Evolutionary conservation across 2,329 filamentous ascomycete species (phyloP), one percentile per base, ranked within the genome.

Genomic region (Beauveria rudraprayagi): DNA sequence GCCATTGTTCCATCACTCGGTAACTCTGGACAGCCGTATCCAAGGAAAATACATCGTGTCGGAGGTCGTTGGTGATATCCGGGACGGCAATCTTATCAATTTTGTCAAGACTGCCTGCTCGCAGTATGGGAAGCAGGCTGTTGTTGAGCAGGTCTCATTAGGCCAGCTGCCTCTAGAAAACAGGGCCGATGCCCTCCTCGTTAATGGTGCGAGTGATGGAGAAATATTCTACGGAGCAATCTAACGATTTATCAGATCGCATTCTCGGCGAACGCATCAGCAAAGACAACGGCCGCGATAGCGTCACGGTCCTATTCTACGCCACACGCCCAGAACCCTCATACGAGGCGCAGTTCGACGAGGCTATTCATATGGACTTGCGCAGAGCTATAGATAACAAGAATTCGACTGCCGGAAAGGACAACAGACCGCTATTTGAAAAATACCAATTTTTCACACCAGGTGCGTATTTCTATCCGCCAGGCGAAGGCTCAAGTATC

Each of bases 361-460:
- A 85, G 56, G 74, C 81, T 14, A 70, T 89, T 55, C 89, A 89
- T 68, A 83, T 86, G 71, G 90, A 93, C 64, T 75, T 94, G 65
- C 94, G 90, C 82, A 84, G 91, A 40, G 60, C 54, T 19, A 54
- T 28, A 37, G 24, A 53, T 1, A 55, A 46, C 28, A 40, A 11
- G 8, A 28, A 28, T 30, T 19, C 24, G 22, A 37, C 14, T 8
- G 2, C 11, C 67, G 69, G 57, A 69, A 60, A 26, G 28, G 57
- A 80, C 61, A 79, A 74, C 41, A 72, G 80, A 34, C 80, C 84
- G 4, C 75, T 96, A 48, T 97, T 99, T 69, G 89, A 95, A 75
- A 92, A 90, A 73, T 99, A 99, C 74, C 89, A 96, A 72, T 97
- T 92, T 77, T 89, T 99, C 67, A 93, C 88, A 11, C 91, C 92